These are phyloP conservation scores for Carex pumila DNA, from an alignment of 176 grass and related monocot species.

Conservation along the genomic window DNA sequence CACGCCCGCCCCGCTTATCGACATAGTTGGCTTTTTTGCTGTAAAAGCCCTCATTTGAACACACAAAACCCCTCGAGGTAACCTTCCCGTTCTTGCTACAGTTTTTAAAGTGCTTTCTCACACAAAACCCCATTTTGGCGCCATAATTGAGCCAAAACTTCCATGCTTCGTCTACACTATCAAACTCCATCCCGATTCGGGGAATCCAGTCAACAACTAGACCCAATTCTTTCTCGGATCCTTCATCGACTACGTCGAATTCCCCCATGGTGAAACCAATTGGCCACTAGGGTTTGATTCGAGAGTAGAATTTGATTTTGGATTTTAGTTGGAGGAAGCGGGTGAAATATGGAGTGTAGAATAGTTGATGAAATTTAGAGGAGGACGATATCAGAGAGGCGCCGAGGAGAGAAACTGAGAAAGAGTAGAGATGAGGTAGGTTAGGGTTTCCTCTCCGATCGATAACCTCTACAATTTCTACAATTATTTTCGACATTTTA, in stretches of 20 bases:
- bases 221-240: slow-evolving; percentile 3
- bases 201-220: slow-evolving; percentile 12
- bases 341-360: slow-evolving; percentile 9
- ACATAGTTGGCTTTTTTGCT: not conserved
- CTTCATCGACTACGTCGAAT: slow-evolving; percentile 5
- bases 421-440: not conserved
- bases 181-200: slow-evolving; percentile 17
- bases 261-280: not conserved
- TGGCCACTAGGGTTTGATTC: not conserved
- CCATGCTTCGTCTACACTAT: slow-evolving; percentile 21
- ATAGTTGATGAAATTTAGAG: slow-evolving; percentile 23
- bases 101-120: slow-evolving; percentile 27
- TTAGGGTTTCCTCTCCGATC: slow-evolving; percentile 14
- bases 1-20: not conserved
- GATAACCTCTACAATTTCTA: slow-evolving; percentile 4
- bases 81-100: slow-evolving; percentile 16
- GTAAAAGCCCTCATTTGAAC: slow-evolving; percentile 19
- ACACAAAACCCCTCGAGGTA: slow-evolving; percentile 24
- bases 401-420: not conserved
- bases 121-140: slow-evolving; percentile 19
- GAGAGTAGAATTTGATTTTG: not conserved
- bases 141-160: slow-evolving; percentile 27
- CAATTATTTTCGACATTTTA: not conserved
- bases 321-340: not conserved
- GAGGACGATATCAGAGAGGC: not conserved